These are phyloP conservation scores for Lumnitzera racemosa DNA, from an alignment of 345 rosid species.

Conservation along the genomic window DNA sequence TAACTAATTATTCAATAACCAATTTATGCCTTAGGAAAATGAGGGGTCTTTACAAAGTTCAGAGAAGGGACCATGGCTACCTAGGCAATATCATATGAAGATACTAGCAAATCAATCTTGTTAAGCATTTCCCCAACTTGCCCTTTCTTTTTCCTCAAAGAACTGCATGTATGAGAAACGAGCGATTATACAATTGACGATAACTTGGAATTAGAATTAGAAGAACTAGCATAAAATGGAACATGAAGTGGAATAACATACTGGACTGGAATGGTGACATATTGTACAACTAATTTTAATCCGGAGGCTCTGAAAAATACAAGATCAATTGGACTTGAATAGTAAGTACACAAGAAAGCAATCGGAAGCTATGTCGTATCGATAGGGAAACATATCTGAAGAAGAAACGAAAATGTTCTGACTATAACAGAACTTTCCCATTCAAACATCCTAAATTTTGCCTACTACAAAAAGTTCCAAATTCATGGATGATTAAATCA, in stretches of 20 bases:
- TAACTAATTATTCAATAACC: conserved; percentile 74
- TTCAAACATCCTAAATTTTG: too few relatives aligned
- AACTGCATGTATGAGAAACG: conserved; percentile 20
- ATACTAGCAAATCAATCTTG: conserved; percentile 51
- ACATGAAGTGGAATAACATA: not conserved
- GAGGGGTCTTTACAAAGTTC: conserved; percentile 33
- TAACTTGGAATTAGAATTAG: not conserved
- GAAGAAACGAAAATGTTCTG: too few relatives aligned
- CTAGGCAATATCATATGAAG: conserved; percentile 89
- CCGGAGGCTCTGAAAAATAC: conserved; percentile 12
- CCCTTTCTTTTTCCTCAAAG: conserved; percentile 35
- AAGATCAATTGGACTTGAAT: too few relatives aligned
- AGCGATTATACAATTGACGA: not conserved
- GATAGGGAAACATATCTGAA: too few relatives aligned
- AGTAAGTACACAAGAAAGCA: too few relatives aligned
- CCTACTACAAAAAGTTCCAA: too few relatives aligned
- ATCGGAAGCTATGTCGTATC: too few relatives aligned
- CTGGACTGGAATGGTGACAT: conserved; percentile 30
- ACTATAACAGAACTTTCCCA: too few relatives aligned
- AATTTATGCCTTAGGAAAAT: conserved; percentile 58
- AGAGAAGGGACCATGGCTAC: conserved; percentile 83
- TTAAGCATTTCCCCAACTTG: conserved; percentile 53
- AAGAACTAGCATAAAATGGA: not conserved
- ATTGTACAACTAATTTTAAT: conserved; percentile 17
- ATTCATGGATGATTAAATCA: too few relatives aligned